Evolutionary conservation across 306 rosid species (phyloP).

Genomic region (Sechiopsis laciniata): DNA sequence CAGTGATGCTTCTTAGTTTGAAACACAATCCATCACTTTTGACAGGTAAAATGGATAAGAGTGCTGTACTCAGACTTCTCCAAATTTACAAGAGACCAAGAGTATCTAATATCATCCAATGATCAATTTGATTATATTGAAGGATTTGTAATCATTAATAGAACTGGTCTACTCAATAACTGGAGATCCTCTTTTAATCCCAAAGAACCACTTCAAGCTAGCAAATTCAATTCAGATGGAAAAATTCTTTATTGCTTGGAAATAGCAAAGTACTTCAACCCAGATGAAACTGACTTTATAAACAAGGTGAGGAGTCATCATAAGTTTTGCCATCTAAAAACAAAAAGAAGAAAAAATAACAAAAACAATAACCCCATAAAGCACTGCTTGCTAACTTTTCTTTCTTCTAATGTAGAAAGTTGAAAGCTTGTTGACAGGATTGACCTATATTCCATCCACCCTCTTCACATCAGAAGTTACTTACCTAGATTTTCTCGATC

Average conservation of each 20-base stretch:
- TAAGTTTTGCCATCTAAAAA: neutral
- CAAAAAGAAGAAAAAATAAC: neutral
- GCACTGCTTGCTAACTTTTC: neutral
- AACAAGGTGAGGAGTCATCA: constrained; percentile 45
- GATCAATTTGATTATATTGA: constrained; percentile 75
- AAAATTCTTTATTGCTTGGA: constrained; percentile 73
- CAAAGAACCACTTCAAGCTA: constrained; percentile 60
- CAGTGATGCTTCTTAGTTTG: constrained; percentile 4
- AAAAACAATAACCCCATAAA: neutral
- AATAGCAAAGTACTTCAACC: constrained; percentile 76
- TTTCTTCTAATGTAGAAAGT: constrained; percentile 50
- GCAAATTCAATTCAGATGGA: constrained; percentile 67
- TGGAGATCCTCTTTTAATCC: constrained; percentile 91
- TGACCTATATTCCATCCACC: constrained; percentile 59
- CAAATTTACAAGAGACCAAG: constrained; percentile 69
- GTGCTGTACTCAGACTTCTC: constrained; percentile 80
- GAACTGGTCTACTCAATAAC: constrained; percentile 65
- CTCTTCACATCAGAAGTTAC: constrained; percentile 76
- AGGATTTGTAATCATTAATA: constrained; percentile 77
- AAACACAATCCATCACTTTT: constrained; percentile 23
- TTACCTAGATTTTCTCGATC: constrained; percentile 70
- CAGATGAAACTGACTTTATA: constrained; percentile 40
- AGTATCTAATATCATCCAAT: constrained; percentile 58
- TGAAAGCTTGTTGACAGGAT: constrained; percentile 46
- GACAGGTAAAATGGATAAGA: constrained; percentile 89